Evolutionary conservation across 164 flowering plant genomes (phyloP), one percentile per base, ranked within the genome.

Genomic region (Platanus orientalis): DNA sequence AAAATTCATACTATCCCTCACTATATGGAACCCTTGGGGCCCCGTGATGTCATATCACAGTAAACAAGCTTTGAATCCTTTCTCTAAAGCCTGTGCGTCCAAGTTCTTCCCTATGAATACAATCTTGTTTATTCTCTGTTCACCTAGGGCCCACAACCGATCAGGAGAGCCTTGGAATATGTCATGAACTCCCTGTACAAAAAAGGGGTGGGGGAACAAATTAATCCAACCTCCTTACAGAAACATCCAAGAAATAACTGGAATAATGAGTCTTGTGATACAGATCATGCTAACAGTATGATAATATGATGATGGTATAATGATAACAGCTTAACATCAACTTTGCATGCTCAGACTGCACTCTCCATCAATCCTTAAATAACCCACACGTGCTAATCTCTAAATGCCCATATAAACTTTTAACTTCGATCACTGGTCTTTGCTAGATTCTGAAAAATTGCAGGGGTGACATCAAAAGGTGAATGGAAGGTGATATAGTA

Each of bases 111-210:
- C 98, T 23, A 94, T 94, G 76, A 94, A 94, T 27, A 91, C 97
- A 24, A 94, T 83, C 82, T 94, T 94, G 89, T 91, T 94, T 56
- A 74, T 53, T 67, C 97, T 82, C n/a, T 84, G 78, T 62, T 94
- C 98, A 27, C 89, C 86, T 51, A 83, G 67, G 2, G 80, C 82
- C 98, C 98, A 94, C 42, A 69, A 59, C 66, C 98, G 74, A 64
- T 94, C 97, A 1, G 97, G 97, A 7, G 98, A 94, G 21, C 98
- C 99, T 76, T 94, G 96, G 78, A 94, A 94, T 75, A 94, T 84
- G 60, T 94, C 99, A 70, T 94, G 99, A 40, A 94, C 99, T 42
- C 99, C 99, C 97, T 93, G 88, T 66, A 17, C 20, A 62, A 67
- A 47, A 24, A 67, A 68, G 54, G 39, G 34, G 32, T 39, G 54